phyloP scores from a whole-genome alignment of 345 rosid species.

The Heritiera fomes region DNA sequence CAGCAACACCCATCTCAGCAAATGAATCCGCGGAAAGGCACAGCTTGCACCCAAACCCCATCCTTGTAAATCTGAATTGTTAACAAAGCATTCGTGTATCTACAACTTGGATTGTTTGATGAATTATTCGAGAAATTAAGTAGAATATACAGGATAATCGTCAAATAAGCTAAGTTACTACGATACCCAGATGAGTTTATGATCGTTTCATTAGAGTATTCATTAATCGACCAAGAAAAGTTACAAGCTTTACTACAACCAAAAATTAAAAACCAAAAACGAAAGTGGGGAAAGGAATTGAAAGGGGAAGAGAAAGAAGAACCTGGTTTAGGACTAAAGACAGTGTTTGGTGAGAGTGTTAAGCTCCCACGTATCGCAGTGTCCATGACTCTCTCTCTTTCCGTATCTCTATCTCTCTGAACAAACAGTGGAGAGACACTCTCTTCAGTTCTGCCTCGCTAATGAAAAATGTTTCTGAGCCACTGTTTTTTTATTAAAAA shows the following conservation, averaged over 20 bases:
- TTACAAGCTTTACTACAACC: neutral
- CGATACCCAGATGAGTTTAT: conserved; percentile 10
- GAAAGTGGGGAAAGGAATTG: neutral
- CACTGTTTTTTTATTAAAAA: neutral
- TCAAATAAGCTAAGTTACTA: neutral
- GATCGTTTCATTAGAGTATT: neutral
- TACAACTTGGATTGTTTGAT: neutral
- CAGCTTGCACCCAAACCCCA: neutral
- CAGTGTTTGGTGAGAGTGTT: conserved; percentile 63
- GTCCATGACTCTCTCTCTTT: conserved; percentile 48
- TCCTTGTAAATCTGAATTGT: neutral
- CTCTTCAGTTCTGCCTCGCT: neutral
- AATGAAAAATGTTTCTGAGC: neutral
- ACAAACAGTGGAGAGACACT: neutral
- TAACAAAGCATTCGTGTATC: neutral
- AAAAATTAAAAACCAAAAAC: neutral
- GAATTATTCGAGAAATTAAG: neutral
- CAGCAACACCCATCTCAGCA: neutral
- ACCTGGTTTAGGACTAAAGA: conserved; percentile 67
- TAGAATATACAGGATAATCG: neutral
- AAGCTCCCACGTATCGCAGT: conserved; percentile 74
- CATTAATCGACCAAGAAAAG: conserved; percentile 15
- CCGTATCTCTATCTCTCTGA: neutral
- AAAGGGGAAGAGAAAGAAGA: conserved; percentile 16
- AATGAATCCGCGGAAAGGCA: neutral